Evolutionary conservation across 2,329 filamentous ascomycete genomes (phyloP).

Genomic region (Sphaerulina vaccinii): DNA sequence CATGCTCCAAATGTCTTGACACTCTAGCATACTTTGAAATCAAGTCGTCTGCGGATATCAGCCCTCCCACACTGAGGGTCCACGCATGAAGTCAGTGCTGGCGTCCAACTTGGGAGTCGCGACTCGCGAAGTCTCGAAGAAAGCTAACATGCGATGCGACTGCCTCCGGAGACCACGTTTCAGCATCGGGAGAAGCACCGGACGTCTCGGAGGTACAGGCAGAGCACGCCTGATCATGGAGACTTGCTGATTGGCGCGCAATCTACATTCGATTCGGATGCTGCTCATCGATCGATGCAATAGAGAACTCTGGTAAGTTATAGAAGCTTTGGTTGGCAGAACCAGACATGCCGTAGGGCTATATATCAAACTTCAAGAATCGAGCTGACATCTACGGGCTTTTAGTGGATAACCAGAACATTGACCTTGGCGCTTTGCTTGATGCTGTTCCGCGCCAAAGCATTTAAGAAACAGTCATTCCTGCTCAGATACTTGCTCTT

Average conservation of each 20-base stretch:
- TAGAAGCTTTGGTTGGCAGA: conserved; percentile 2
- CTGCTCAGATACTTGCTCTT: neutral
- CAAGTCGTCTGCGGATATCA: no score
- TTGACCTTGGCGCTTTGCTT: neutral
- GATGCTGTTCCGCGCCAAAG: neutral
- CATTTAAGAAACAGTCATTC: neutral
- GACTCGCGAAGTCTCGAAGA: no score
- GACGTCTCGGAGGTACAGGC: no score
- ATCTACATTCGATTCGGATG: neutral
- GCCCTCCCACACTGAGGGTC: no score
- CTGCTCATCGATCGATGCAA: neutral
- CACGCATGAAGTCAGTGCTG: no score
- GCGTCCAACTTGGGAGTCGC: no score
- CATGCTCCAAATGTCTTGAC: no score
- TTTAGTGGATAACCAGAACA: conserved; percentile 5
- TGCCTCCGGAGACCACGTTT: no score
- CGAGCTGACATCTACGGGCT: conserved; percentile 6
- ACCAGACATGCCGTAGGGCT: neutral
- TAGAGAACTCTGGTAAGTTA: neutral
- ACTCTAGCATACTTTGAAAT: no score
- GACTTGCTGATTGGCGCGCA: neutral
- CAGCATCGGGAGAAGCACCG: no score
- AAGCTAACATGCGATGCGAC: no score
- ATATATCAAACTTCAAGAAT: conserved; percentile 1
- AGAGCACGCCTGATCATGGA: no score